phyloP scores from a whole-genome alignment of 306 rosid species.

The Dalbergia cochinchinensis region DNA sequence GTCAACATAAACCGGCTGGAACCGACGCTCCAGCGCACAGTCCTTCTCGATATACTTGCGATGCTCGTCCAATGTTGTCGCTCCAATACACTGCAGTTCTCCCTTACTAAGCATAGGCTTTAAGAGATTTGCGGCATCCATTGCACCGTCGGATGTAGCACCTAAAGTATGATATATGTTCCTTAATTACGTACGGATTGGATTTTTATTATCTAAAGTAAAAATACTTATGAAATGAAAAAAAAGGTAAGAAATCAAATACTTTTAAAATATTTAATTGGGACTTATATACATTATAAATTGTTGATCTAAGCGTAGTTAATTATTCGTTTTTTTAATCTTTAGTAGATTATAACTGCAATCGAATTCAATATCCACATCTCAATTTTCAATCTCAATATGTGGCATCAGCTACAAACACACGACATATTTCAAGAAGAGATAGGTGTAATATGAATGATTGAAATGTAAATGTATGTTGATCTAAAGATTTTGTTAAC shows the following conservation, averaged over 20 bases:
- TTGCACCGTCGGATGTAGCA: conserved; percentile 77
- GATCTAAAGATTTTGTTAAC: no score
- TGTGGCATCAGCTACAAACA: neutral
- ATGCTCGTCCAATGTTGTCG: conserved; percentile 81
- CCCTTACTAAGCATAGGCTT: conserved; percentile 91
- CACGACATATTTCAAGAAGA: neutral
- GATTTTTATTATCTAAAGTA: conserved; percentile 69
- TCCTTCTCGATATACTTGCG: conserved; percentile 83
- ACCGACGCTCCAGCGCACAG: conserved; percentile 79
- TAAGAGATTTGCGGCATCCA: conserved; percentile 88
- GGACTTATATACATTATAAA: no score
- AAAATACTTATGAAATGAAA: no score
- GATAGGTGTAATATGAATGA: no score
- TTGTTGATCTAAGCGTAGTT: no score
- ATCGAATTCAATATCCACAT: neutral
- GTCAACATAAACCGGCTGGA: conserved; percentile 83
- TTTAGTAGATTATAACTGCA: neutral
- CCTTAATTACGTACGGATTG: neutral
- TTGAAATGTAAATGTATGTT: no score
- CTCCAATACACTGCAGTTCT: conserved; percentile 79
- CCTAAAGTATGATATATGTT: conserved; percentile 49
- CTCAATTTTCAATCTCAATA: neutral
- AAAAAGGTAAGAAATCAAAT: neutral
- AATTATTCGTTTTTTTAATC: no score
- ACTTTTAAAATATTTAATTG: no score